Evolutionary conservation across 805 yeast species (phyloP).

Genomic region (Barnettozyma sp.): DNA sequence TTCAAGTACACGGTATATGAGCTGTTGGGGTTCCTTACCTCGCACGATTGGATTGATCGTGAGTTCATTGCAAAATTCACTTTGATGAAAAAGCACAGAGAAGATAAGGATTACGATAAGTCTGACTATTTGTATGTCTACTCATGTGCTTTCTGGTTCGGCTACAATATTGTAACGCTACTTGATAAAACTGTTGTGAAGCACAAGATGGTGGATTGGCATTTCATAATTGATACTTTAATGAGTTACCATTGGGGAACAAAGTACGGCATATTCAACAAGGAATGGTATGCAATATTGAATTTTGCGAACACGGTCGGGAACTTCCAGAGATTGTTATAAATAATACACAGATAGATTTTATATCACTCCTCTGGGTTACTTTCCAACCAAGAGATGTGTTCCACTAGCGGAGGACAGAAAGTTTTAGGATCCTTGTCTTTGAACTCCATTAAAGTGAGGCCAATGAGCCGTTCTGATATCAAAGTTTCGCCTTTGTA

Average conservation of each 20-base stretch:
- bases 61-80: conserved; percentile 6
- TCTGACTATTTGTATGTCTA: conserved; percentile 18
- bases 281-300: conserved; percentile 10
- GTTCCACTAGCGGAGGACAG: conserved; percentile 30
- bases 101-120: conserved; percentile 5
- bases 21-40: conserved; percentile 12
- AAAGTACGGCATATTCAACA: conserved; percentile 9
- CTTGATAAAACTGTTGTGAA: conserved; percentile 7
- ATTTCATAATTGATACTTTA: conserved; percentile 8
- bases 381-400: conserved; percentile 28
- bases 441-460: conserved; percentile 25
- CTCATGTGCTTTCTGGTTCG: conserved; percentile 16
- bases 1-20: conserved; percentile 13
- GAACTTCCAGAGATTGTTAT: conserved; percentile 9
- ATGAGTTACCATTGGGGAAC: conserved; percentile 18
- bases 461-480: conserved; percentile 22
- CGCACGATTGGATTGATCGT: conserved; percentile 14
- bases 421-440: conserved; percentile 22
- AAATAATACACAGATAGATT: conserved; percentile 1
- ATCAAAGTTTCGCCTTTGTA: conserved; percentile 21
- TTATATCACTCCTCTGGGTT: conserved; percentile 23
- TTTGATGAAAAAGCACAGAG: conserved; percentile 8
- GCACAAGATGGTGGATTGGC: conserved; percentile 6
- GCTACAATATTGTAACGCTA: conserved; percentile 5
- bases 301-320: conserved; percentile 10